A percentile compares a stretch with the other conserved stretches of the same genome.
Conservation (phyloP, 208 protist genomes). For the Angomonas ambiguus region DNA sequence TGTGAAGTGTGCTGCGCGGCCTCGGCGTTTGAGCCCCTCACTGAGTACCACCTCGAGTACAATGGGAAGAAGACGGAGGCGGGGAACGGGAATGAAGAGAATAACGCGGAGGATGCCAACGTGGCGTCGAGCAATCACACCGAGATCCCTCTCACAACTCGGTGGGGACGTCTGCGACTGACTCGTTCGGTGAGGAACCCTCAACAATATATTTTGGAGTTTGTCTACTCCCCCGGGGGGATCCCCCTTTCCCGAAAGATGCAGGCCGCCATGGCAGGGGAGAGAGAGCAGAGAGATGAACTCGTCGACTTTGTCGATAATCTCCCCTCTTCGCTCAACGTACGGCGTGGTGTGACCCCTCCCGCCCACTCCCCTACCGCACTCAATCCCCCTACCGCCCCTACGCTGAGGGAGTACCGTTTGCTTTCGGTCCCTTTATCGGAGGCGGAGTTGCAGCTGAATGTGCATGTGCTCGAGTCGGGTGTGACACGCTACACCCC, state of each 20-base stretch:
- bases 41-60: slow-evolving; percentile 24
- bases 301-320: slow-evolving; percentile 45
- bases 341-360: slow-evolving; percentile 22
- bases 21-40: slow-evolving; percentile 21
- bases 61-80: background rate
- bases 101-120: background rate
- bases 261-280: slow-evolving; percentile 20
- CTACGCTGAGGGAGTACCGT: slow-evolving; percentile 37
- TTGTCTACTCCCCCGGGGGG: slow-evolving; percentile 55
- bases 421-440: slow-evolving; percentile 71
- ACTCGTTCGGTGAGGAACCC: slow-evolving; percentile 9
- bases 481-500: slow-evolving; percentile 21
- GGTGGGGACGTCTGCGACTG: slow-evolving; percentile 19
- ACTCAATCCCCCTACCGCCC: background rate
- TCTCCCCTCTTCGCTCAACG: slow-evolving; percentile 30
- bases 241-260: slow-evolving; percentile 33
- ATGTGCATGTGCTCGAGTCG: slow-evolving; percentile 61
- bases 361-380: background rate
- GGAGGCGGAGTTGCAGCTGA: slow-evolving; percentile 51
- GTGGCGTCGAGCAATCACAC: background rate
- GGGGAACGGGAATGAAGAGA: background rate
- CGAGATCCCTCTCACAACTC: slow-evolving; percentile 14
- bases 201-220: slow-evolving; percentile 52
- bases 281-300: slow-evolving; percentile 9
- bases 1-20: slow-evolving; percentile 60